Percentiles rank a stretch among this genome's conserved stretches.
Conservation (phyloP, 441 rosid genomes). For the Theobroma grandiflorum region DNA sequence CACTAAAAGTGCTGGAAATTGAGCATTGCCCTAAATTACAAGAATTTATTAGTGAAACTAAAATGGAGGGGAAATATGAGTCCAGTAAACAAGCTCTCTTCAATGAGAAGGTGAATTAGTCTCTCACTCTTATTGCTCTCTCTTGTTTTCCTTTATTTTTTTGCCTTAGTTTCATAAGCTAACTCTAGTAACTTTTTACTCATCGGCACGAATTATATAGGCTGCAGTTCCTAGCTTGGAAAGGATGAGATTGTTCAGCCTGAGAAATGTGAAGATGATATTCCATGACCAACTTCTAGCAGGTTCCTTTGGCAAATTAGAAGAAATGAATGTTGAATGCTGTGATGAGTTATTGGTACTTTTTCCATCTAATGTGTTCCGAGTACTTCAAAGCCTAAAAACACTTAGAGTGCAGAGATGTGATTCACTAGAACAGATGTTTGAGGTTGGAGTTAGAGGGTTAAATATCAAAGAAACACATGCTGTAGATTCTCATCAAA, state of each 20-base stretch:
- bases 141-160: neutral
- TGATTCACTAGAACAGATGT: neutral
- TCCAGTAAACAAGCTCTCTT: neutral
- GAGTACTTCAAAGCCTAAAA: neutral
- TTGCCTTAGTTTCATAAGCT: neutral
- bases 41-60: neutral
- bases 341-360: neutral
- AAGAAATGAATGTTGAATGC: neutral
- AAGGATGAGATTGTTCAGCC: neutral
- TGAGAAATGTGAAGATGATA: neutral
- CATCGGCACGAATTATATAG: neutral
- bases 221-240: neutral
- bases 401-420: neutral
- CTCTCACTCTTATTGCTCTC: neutral
- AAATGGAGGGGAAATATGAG: neutral
- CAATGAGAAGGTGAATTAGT: neutral
- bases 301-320: neutral
- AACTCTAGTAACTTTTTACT: neutral
- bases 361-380: neutral
- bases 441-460: neutral
- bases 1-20: neutral
- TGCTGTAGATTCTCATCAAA: neutral
- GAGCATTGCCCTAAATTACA: neutral
- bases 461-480: neutral
- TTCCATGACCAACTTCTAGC: neutral